Evolutionary conservation across 2,329 filamentous ascomycete genomes (phyloP), one percentile per base, ranked within the genome.

Genomic region (Pseudonectria buxi): DNA sequence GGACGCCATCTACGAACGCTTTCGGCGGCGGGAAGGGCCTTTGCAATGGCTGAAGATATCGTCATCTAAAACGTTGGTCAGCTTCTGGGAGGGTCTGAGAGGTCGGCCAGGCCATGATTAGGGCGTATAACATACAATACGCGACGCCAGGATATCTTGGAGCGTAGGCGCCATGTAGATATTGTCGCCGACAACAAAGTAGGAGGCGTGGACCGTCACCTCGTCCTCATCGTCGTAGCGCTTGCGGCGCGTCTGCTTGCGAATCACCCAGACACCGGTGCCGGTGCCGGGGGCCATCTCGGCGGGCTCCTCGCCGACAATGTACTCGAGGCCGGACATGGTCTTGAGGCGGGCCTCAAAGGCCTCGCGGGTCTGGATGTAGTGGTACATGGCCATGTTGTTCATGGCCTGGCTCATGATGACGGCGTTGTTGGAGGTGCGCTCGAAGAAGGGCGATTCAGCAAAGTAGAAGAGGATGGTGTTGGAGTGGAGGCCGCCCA

Each of bases 181-280:
- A 35, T 81, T 78, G 45, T 80, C 75, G 1, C 77, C 78, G 1
- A 80, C 69, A 3, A 83, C 68, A 50, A 80, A 83, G 52, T 82
- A 83, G 3, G 71, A 71, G 4, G 71, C 65, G 26, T 78, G 71
- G 0, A 82, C 67, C 2, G 60, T 72, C 16, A 83, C 65, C 41
- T 80, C 76, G 45, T 80, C 76, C 16, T 76, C 72, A 11, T 67
- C 62, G 5, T 67, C 65, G 27, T 68, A 64, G 11, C 68, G 63
- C 60, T 80, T 79, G 41, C 72, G 67, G 32, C 79, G 65, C 16
- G 71, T 77, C 59, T 83, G 79, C 64, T 83, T 83, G 51, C 77
- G 72, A 47, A 83, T 81, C 18, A 82, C 74, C 78, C 78, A 83
- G 7, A 83, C 76, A 18, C 78, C 78, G 0, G 78, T 81, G 30